A percentile compares a stretch with the other conserved stretches of the same genome.
These are phyloP conservation scores for Cyanophora paradoxa DNA, from an alignment of 78 protist genomes.

Conservation along the genomic window DNA sequence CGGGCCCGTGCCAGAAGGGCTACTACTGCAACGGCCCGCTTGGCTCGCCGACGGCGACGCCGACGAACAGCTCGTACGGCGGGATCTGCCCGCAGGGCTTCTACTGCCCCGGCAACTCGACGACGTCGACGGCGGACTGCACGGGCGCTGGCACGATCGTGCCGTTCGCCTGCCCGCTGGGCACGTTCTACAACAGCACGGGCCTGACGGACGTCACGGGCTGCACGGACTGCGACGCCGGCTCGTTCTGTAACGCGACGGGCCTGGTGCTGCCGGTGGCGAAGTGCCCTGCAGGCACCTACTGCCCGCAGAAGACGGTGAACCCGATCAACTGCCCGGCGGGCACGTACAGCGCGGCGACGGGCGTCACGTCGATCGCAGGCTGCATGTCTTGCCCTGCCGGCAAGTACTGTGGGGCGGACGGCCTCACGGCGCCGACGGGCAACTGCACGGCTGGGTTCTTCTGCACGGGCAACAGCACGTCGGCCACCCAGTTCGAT, in stretches of 20 bases:
- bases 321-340: conserved; percentile 19
- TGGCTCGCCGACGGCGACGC: background rate
- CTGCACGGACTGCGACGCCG: no score
- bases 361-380: background rate
- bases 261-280: no score
- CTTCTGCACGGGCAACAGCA: no score
- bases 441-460: no score
- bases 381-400: no score
- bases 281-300: conserved; percentile 44
- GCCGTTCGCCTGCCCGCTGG: conserved; percentile 4
- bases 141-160: background rate
- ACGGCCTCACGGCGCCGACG: no score
- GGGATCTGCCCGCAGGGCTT: no score
- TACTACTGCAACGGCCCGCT: conserved; percentile 23
- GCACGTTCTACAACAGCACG: conserved; percentile 11
- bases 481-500: background rate
- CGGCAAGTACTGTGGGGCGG: conserved; percentile 56
- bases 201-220: no score
- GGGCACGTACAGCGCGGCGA: conserved; percentile 7
- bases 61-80: background rate
- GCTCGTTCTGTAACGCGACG: no score
- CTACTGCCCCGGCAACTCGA: no score
- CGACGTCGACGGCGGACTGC: no score
- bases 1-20: conserved; percentile 19
- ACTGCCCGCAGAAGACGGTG: conserved; percentile 6